Evolutionary conservation across 352 stramenopile species (phyloP).

Genomic region (Globisporangium emineosum): DNA sequence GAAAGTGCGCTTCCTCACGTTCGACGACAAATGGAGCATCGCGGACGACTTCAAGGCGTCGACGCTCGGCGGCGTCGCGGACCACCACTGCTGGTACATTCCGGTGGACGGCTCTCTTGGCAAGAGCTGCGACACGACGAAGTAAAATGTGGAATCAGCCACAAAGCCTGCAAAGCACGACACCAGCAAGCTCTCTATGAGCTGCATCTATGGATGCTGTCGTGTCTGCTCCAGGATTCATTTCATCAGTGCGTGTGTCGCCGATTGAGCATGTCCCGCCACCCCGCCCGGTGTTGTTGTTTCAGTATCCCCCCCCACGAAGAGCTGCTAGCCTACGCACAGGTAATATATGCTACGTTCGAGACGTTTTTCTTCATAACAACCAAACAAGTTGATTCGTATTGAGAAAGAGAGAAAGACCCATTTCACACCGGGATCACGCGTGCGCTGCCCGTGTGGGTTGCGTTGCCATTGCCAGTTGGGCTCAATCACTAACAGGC

Average conservation of each 20-base stretch:
- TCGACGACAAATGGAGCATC: constrained; percentile 63
- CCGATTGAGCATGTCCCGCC: too few relatives aligned
- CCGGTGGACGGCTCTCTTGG: constrained; percentile 32
- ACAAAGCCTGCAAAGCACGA: not conserved
- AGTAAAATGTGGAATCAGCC: not conserved
- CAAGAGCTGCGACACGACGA: constrained; percentile 22
- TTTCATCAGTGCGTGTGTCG: not conserved
- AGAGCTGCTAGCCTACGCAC: too few relatives aligned
- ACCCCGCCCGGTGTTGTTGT: too few relatives aligned
- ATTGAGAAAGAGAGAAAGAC: not conserved
- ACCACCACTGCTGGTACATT: constrained; percentile 81
- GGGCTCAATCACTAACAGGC: not conserved
- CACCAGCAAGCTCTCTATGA: not conserved
- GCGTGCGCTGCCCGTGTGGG: not conserved
- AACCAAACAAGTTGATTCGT: constrained; percentile 6
- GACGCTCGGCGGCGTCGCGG: constrained; percentile 48
- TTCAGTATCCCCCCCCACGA: too few relatives aligned
- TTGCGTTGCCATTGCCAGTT: not conserved
- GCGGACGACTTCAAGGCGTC: constrained; percentile 43
- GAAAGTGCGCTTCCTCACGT: constrained; percentile 67
- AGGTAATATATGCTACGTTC: not conserved
- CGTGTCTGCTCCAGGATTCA: not conserved
- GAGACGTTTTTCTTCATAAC: not conserved
- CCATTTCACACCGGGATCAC: not conserved
- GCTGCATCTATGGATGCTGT: not conserved